Evolutionary conservation across 192 early-diverging fungal genomes (phyloP).

Genomic region (Martensiomyces pterosporus): DNA sequence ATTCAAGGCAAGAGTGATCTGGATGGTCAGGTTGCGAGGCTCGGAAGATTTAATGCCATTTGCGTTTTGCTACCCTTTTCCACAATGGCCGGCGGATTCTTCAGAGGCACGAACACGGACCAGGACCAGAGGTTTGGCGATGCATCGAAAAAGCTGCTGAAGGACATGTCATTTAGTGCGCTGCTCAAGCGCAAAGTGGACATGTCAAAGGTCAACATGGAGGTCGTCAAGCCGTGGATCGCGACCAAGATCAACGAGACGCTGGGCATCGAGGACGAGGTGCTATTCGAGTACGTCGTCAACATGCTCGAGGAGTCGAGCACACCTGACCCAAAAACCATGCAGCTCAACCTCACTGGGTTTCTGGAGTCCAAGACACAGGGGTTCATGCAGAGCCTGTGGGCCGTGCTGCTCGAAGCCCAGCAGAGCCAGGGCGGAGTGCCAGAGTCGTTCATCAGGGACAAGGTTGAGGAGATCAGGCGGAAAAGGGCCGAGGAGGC

Average conservation of each 20-base stretch:
- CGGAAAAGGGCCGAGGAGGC: conserved; percentile 33
- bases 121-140: conserved; percentile 49
- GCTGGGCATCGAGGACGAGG: conserved; percentile 92
- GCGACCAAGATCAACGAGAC: conserved; percentile 62
- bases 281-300: conserved; percentile 82
- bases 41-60: no score
- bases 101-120: conserved; percentile 36
- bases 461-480: conserved; percentile 79
- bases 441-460: conserved; percentile 77
- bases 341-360: conserved; percentile 94
- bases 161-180: conserved; percentile 21
- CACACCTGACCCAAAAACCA: conserved; percentile 77
- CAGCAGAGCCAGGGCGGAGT: conserved; percentile 79
- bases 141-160: conserved; percentile 23
- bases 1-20: no score
- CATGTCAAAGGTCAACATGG: conserved; percentile 83
- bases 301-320: conserved; percentile 72
- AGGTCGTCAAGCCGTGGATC: conserved; percentile 89
- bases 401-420: conserved; percentile 87
- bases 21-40: no score
- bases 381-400: conserved; percentile 81
- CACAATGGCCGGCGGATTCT: conserved; percentile 41
- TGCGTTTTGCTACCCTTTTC: no score
- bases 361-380: conserved; percentile 83
- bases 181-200: conserved; percentile 48